Evolutionary conservation across 2,329 filamentous ascomycete genomes (phyloP).

Genomic region (Thelonectria olida): DNA sequence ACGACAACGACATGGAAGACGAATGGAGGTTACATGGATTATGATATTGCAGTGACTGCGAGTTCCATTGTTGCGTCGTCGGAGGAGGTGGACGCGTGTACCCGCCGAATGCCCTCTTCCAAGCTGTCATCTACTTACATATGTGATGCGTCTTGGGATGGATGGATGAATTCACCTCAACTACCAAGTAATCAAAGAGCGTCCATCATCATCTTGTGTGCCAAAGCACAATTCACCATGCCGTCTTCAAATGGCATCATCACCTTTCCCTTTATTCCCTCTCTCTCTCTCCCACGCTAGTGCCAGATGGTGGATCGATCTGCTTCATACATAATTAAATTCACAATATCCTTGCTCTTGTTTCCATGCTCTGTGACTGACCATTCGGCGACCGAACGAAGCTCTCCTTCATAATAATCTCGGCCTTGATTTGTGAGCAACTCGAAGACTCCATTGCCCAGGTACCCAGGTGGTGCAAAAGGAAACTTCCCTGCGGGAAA

Average conservation of each 20-base stretch:
- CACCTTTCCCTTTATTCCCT: neutral
- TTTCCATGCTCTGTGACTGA: neutral
- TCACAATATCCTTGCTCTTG: neutral
- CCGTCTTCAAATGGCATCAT: conserved; percentile 16
- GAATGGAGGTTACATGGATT: too few species aligned
- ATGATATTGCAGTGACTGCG: too few species aligned
- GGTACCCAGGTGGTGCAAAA: neutral
- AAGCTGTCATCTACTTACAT: neutral
- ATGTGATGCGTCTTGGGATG: too few species aligned
- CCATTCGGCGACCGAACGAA: neutral
- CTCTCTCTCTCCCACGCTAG: conserved; percentile 1
- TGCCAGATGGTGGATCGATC: neutral
- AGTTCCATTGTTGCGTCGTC: neutral
- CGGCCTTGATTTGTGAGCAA: conserved; percentile 18
- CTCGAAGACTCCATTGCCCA: neutral
- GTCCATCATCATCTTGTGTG: neutral
- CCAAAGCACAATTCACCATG: conserved; percentile 4
- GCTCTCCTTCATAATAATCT: neutral
- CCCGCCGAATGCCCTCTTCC: neutral
- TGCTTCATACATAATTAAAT: neutral
- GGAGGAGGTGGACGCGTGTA: neutral
- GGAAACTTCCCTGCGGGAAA: neutral
- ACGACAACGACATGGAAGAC: neutral
- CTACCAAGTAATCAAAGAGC: neutral
- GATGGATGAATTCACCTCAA: neutral